Conservation (phyloP, 805 yeast species). For the Metschnikowia drakensbergensis region DNA sequence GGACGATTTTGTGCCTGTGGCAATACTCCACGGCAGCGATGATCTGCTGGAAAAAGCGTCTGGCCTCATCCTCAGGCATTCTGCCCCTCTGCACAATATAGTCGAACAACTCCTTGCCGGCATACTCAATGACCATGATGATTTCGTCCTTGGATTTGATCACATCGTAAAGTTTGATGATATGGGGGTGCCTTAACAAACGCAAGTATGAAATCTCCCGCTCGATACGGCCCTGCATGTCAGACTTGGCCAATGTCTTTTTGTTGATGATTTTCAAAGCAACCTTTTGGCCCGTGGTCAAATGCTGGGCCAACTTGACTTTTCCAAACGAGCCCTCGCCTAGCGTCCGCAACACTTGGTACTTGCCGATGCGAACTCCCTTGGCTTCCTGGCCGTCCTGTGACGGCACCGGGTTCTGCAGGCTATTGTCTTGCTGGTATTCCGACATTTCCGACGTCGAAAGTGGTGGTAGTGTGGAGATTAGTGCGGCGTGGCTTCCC, state of each 20-base stretch:
- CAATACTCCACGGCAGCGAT: conserved; percentile 96
- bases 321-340: conserved; percentile 98
- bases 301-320: conserved; percentile 86
- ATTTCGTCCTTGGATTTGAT: conserved; percentile 93
- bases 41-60: conserved; percentile 93
- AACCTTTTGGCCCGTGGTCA: conserved; percentile 86
- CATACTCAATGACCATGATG: conserved; percentile 95
- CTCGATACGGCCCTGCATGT: conserved; percentile 96
- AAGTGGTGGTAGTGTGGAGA: conserved; percentile 1
- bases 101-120: conserved; percentile 94
- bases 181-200: conserved; percentile 89
- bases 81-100: conserved; percentile 92
- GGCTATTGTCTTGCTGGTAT: conserved; percentile 8
- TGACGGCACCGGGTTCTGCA: conserved; percentile 1
- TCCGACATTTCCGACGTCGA: conserved; percentile 11
- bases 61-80: conserved; percentile 87
- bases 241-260: conserved; percentile 87
- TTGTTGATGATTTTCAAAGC: conserved; percentile 91
- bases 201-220: conserved; percentile 89
- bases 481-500: not conserved
- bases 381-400: conserved; percentile 23
- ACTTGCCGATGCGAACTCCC: conserved; percentile 71
- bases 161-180: conserved; percentile 91
- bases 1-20: conserved; percentile 94
- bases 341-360: conserved; percentile 85